Percentiles rank a stretch among this genome's conserved stretches.
phyloP scores from a whole-genome alignment of 2,329 filamentous ascomycete species.

The Penicillium concentricum region DNA sequence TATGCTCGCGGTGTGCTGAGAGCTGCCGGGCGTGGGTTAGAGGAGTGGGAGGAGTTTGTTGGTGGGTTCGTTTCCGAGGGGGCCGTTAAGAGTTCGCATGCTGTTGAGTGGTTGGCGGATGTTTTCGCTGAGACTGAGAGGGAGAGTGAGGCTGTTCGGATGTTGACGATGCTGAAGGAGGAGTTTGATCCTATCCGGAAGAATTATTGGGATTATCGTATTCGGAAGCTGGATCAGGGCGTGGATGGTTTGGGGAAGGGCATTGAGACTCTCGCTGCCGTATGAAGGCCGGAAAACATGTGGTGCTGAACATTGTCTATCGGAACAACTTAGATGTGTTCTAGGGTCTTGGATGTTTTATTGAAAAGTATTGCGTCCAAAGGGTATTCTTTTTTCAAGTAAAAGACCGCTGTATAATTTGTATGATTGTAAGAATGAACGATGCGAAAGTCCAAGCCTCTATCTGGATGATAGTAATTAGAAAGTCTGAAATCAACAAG shows the following conservation, averaged over 20 bases:
- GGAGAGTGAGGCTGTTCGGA: conserved; percentile 62
- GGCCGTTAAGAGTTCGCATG: conserved; percentile 60
- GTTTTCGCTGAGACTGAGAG: conserved; percentile 42
- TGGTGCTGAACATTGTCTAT: not conserved
- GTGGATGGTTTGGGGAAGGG: not conserved
- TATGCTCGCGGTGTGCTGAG: conserved; percentile 76
- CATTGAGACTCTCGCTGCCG: not conserved
- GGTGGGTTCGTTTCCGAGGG: conserved; percentile 50
- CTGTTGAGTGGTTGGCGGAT: conserved; percentile 53
- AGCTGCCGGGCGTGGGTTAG: conserved; percentile 58
- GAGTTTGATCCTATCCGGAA: conserved; percentile 89
- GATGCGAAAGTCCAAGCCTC: not conserved
- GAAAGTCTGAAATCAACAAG: not conserved
- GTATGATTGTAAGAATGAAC: not conserved
- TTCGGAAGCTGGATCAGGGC: conserved; percentile 38
- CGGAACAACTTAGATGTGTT: too few relatives aligned
- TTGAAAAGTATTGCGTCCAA: not conserved
- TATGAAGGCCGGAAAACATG: not conserved
- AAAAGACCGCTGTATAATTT: not conserved
- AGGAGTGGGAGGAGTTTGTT: conserved; percentile 54
- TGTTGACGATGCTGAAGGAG: conserved; percentile 70
- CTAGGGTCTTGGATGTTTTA: not conserved
- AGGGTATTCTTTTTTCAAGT: not conserved
- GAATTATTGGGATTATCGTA: conserved; percentile 88
- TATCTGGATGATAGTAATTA: not conserved